Evolutionary conservation across 2,329 filamentous ascomycete genomes (phyloP), one percentile per base, ranked within the genome.

Genomic region (Penicillium sp.): DNA sequence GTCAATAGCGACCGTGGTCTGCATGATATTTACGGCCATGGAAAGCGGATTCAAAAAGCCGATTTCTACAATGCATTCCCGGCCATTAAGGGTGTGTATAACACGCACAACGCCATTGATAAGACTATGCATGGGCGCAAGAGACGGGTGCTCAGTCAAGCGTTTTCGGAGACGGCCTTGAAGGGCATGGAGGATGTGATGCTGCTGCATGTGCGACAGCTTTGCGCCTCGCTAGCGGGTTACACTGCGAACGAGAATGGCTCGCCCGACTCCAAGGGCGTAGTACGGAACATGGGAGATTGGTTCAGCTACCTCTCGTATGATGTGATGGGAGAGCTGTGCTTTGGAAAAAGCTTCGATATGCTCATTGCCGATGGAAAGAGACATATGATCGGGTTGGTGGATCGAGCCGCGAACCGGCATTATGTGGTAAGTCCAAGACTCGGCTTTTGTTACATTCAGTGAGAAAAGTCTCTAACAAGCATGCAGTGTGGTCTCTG

Each of bases 11-110:
- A 83, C 59, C 82, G 83, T 8, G 88, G 89, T 4, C 61, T 74
- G 5, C 69, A 72, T 55, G 75, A 77, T 46, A 77, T 77, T 52
- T 77, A 77, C 54, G 73, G 75, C 1, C 72, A 76, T 44, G 73
- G 74, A 5, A 77, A 76, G 56, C 64, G 67, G 1, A 60, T 77
- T n/a, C 67, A 73, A 53, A 91, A 91, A 76, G 82, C 87, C 42
- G 82, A 87, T 64, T 91, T 91, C 76, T 91, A 91, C 77, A 83
- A 89, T 62, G 87, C 86, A 42, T 91, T 90, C 70, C 86, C 87
- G 1, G 86, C 89, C 55, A 88, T 88, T 16, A 77, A 78, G 61
- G 77, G 78, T 26, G 84, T 85, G 1, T 84, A 86, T 65, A 91
- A 90, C 76, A 90, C 88, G 1, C 88, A 91, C 76, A 90, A 89